These are phyloP conservation scores for Cercospora berteroae DNA, from an alignment of 2,329 filamentous ascomycete genomes.

Conservation along the genomic window DNA sequence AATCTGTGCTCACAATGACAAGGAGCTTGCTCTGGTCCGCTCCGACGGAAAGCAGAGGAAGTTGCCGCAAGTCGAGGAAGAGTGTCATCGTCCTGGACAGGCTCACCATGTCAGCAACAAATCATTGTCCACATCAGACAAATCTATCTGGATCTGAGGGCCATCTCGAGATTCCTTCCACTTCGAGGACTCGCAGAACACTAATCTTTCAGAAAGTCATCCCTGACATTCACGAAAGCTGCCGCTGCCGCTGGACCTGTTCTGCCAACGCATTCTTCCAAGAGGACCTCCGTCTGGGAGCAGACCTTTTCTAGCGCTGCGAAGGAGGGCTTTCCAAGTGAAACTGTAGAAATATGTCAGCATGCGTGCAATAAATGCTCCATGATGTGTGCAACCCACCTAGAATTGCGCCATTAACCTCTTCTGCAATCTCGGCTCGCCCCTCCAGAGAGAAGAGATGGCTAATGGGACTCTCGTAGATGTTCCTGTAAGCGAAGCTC, in stretches of 20 bases:
- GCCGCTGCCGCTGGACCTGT: constrained; percentile 56
- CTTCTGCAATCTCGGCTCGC: constrained; percentile 78
- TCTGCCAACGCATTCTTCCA: constrained; percentile 72
- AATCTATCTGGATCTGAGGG: not conserved
- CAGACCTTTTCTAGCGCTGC: constrained; percentile 82
- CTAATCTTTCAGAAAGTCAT: constrained; percentile 42
- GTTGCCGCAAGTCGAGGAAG: not conserved
- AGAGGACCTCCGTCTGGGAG: constrained; percentile 79
- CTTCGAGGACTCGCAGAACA: not conserved
- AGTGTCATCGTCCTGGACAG: not conserved
- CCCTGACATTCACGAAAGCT: constrained; percentile 72
- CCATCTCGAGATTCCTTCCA: not conserved
- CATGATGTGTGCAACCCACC: constrained; percentile 55
- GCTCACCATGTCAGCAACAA: not conserved
- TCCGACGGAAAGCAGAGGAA: not conserved
- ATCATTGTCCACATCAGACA: not conserved
- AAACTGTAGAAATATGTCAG: constrained; percentile 59
- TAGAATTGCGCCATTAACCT: constrained; percentile 88
- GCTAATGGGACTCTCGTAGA: constrained; percentile 71
- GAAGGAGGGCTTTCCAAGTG: constrained; percentile 82
- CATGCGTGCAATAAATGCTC: constrained; percentile 16
- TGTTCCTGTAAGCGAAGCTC: constrained; percentile 81
- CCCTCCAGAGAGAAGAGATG: constrained; percentile 75
- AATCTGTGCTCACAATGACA: not conserved
- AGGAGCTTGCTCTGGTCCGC: not conserved